Evolutionary conservation across 768 basidiomycete species (phyloP).

Genomic region (Pulveroboletus sp.): DNA sequence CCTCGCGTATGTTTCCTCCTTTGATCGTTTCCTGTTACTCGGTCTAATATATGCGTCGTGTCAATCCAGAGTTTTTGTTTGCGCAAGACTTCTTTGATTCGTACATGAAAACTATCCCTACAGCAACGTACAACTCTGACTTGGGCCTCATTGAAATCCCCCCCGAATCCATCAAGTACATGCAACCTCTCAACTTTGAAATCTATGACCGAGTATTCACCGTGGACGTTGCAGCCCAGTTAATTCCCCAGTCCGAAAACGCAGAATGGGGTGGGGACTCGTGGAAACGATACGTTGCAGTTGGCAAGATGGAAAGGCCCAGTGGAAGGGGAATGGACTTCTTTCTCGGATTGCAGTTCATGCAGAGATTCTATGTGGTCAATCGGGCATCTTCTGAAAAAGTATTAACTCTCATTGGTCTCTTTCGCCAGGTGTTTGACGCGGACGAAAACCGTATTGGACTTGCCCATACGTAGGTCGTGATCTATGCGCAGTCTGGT

Average conservation of each 20-base stretch:
- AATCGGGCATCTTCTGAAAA: background rate
- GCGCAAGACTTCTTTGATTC: slow-evolving; percentile 10
- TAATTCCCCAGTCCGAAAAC: background rate
- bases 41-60: background rate
- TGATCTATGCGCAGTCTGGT: background rate
- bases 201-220: background rate
- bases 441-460: background rate
- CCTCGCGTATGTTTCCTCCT: background rate
- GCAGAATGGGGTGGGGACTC: background rate
- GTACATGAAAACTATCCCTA: slow-evolving; percentile 15
- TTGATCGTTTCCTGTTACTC: background rate
- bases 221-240: background rate
- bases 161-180: slow-evolving; percentile 2
- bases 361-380: background rate
- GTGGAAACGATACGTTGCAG: background rate
- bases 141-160: slow-evolving; percentile 12
- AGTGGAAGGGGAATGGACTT: background rate
- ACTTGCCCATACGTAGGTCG: background rate
- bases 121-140: background rate
- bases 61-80: background rate
- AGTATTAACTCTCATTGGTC: background rate
- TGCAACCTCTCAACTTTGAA: slow-evolving; percentile 9
- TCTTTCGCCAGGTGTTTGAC: background rate
- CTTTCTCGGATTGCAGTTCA: background rate
- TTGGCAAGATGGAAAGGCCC: background rate